Evolutionary conservation across 129 eudicot species (phyloP).

Genomic region (Dittrichia graveolens): DNA sequence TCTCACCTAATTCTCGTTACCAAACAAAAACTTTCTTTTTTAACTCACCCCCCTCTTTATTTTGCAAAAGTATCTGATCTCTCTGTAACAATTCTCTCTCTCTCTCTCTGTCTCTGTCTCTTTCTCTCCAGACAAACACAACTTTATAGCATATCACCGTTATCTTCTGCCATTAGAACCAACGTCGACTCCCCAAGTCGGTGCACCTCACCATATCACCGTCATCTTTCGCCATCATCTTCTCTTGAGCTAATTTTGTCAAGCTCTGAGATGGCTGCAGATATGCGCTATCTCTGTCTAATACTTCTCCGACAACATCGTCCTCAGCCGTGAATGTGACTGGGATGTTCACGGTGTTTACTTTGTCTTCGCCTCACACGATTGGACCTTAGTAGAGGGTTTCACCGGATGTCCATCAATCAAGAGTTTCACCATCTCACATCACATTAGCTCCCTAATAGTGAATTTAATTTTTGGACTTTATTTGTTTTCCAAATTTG

Average conservation of each 20-base stretch:
- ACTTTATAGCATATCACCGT: too few relatives aligned
- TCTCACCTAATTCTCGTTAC: too few relatives aligned
- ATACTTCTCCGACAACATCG: slow-evolving; percentile 60
- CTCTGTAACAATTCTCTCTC: too few relatives aligned
- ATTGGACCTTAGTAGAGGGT: slow-evolving; percentile 49
- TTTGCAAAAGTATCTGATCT: too few relatives aligned
- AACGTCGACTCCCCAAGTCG: too few relatives aligned
- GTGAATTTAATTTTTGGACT: too few relatives aligned
- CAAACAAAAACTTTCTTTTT: too few relatives aligned
- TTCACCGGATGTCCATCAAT: slow-evolving; percentile 68
- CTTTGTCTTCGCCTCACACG: slow-evolving; percentile 40
- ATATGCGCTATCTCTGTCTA: slow-evolving; percentile 49
- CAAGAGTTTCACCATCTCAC: slow-evolving; percentile 15
- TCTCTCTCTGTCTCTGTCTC: too few relatives aligned
- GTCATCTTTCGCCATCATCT: slow-evolving; percentile 73
- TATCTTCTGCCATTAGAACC: too few relatives aligned
- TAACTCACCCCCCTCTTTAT: too few relatives aligned
- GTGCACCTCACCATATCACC: slow-evolving; percentile 50
- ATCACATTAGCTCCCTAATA: neutral
- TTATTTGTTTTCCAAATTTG: too few relatives aligned
- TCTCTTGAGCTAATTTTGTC: slow-evolving; percentile 81
- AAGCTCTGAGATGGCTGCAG: slow-evolving; percentile 80
- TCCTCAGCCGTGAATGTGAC: slow-evolving; percentile 70
- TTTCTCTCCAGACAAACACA: too few relatives aligned
- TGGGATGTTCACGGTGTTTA: slow-evolving; percentile 53